Evolutionary conservation across 2,329 filamentous ascomycete species (phyloP), one percentile per base, ranked within the genome.

Genomic region (Ceratocystis diversiconidia): DNA sequence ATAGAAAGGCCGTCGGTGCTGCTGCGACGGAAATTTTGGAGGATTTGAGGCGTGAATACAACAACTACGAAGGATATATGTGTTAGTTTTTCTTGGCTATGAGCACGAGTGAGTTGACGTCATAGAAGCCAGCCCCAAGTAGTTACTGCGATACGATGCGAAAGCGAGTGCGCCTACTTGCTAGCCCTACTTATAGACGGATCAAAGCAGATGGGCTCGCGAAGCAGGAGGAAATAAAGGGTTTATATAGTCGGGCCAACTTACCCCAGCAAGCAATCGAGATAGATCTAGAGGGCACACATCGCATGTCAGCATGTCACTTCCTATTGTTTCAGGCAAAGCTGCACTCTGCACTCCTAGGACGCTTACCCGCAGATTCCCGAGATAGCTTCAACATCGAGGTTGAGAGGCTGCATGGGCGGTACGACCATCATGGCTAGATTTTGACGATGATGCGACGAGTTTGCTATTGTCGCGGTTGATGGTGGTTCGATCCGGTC

Each of bases 41-140:
- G 87, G 71, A 99, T 96, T 71, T 99, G 94, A 1, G 94, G 94
- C 0, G 90, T 94, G 78, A 96, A 99, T 66, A 99, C 94, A 44
- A 97, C 90, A 66, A 97, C 89, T 77, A 66, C 36, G 15, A 5
- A 15, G 2, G 19, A 25, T 12, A 5, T 25, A 5, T 25, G 28
- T 32, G 60, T 62, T 62, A 62, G 60, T 5, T 48, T 28, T 32
- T 17, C 41, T 43, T 25, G 19, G 10, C 36, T 15, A 15, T 12
- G 36, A 41, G 12, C 36, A 41, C 48, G 28, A 48, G 5, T 6
- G 19, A 7, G 46, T 28, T 52, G 48, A 52, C 48, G 48, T 52
- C 48, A 52, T 28, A 10, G 17, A 28, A 52, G 22, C 48, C 19
- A 52, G 7, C 22, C 22, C 17, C 1, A 3, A 5, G 19, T 10